Evolutionary conservation across 352 stramenopile species (phyloP).

Genomic region (Phytophthora rubi): DNA sequence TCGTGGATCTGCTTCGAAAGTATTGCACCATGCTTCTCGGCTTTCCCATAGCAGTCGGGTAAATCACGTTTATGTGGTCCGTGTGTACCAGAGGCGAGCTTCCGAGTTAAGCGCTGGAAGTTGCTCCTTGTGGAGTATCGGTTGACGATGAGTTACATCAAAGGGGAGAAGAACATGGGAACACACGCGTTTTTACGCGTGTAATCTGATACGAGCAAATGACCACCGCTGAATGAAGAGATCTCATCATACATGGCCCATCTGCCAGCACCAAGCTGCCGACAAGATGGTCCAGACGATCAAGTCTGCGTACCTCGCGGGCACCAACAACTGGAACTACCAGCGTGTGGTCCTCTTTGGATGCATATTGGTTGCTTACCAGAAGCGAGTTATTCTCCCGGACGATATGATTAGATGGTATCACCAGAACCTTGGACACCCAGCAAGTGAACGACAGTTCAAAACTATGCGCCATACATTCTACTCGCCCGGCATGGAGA

Average conservation of each 20-base stretch:
- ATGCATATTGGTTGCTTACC: neutral
- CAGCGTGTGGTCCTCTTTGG: neutral
- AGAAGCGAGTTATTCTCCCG: constrained; percentile 2
- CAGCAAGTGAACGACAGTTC: too few species aligned
- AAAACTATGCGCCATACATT: too few species aligned
- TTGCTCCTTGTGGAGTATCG: too few species aligned
- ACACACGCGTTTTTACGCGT: neutral
- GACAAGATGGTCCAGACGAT: neutral
- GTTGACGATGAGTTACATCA: too few species aligned
- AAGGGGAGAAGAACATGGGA: too few species aligned
- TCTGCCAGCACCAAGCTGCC: constrained; percentile 2
- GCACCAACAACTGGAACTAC: constrained; percentile 1
- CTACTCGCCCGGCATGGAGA: too few species aligned
- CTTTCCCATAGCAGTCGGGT: too few species aligned
- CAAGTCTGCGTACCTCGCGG: neutral
- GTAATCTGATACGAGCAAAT: neutral
- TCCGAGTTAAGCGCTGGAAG: too few species aligned
- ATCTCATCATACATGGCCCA: neutral
- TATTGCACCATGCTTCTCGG: too few species aligned
- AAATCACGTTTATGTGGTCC: neutral
- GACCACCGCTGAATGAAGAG: neutral
- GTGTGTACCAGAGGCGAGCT: neutral
- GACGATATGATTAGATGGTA: constrained; percentile 8
- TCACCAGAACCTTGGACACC: constrained; percentile 1
- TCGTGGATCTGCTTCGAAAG: too few species aligned